Conservation (phyloP, 805 yeast genomes). For the Saccharomyces eubayanus region DNA sequence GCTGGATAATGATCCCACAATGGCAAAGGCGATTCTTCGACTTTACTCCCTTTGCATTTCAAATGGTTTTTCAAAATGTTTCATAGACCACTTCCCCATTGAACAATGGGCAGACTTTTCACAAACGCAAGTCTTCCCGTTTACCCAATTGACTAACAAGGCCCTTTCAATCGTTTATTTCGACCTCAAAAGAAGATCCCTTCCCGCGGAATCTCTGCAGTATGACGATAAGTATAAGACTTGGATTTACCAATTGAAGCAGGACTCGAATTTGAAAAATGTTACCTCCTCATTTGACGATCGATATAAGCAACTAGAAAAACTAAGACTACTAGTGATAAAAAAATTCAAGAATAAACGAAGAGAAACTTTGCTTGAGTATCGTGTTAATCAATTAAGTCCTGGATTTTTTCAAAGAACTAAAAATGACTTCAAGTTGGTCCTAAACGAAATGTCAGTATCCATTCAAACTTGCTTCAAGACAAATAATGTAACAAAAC, state of each 20-base stretch:
- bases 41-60: constrained; percentile 15
- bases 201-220: constrained; percentile 1
- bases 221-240: constrained; percentile 4
- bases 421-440: constrained; percentile 1
- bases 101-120: constrained; percentile 12
- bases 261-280: background rate
- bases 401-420: constrained; percentile 8
- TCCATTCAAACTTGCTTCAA: constrained; percentile 12
- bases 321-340: constrained; percentile 12
- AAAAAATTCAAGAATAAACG: constrained; percentile 1
- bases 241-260: constrained; percentile 7
- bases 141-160: constrained; percentile 8
- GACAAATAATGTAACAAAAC: constrained; percentile 10
- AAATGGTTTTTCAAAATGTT: constrained; percentile 6
- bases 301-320: constrained; percentile 17
- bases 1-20: constrained; percentile 2
- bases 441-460: constrained; percentile 12
- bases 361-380: constrained; percentile 1
- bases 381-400: constrained; percentile 6
- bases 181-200: constrained; percentile 16
- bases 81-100: constrained; percentile 14
- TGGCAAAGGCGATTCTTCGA: constrained; percentile 19
- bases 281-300: constrained; percentile 10
- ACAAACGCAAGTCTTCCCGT: constrained; percentile 1
- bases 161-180: constrained; percentile 16